Evolutionary conservation across 768 basidiomycete species (phyloP).

Genomic region (Sarcomyxa edulis): DNA sequence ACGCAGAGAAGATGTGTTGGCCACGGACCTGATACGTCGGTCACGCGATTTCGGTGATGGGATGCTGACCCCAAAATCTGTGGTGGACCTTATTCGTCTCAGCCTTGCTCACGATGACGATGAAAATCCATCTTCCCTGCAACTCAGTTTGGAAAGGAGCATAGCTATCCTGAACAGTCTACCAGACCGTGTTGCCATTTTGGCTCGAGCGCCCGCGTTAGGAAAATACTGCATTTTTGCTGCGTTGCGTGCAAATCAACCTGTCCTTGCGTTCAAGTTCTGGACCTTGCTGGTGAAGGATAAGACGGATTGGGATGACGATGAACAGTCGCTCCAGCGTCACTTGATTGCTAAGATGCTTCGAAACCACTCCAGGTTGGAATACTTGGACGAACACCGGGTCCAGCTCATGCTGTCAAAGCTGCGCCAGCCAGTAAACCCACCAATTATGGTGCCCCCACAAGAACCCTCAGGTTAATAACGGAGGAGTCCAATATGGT

Average conservation of each 20-base stretch:
- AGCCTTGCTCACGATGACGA: constrained; percentile 23
- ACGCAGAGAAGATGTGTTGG: constrained; percentile 38
- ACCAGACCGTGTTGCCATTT: constrained; percentile 22
- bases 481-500: too few relatives aligned
- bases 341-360: constrained; percentile 31
- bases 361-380: constrained; percentile 10
- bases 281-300: constrained; percentile 46
- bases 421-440: constrained; percentile 20
- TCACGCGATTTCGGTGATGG: constrained; percentile 29
- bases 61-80: constrained; percentile 41
- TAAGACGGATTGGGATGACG: constrained; percentile 43
- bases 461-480: too few relatives aligned
- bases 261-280: constrained; percentile 52
- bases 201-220: constrained; percentile 37
- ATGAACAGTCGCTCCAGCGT: constrained; percentile 39
- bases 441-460: too few relatives aligned
- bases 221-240: constrained; percentile 47
- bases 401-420: constrained; percentile 32
- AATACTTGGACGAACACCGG: constrained; percentile 12
- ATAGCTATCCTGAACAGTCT: constrained; percentile 36
- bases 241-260: constrained; percentile 44
- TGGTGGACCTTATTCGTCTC: constrained; percentile 42
- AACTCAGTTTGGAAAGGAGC: constrained; percentile 32
- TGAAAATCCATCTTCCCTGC: constrained; percentile 16
- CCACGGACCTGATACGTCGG: constrained; percentile 32